Conservation (phyloP, 805 yeast species). For the Komagataella ulmi region DNA sequence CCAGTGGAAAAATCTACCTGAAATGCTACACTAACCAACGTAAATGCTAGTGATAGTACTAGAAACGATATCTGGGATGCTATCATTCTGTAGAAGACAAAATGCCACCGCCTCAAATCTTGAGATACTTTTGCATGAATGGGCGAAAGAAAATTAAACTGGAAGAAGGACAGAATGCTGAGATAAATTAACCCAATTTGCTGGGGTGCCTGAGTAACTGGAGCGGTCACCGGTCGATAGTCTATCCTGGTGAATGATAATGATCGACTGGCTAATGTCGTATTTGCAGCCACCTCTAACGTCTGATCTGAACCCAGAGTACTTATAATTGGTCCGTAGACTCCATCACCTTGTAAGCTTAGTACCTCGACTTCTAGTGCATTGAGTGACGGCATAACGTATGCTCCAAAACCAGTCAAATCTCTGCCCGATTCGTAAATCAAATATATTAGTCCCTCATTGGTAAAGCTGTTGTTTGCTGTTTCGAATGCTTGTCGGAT, state of each 20-base stretch:
- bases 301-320: not conserved
- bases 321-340: not conserved
- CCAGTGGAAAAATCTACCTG: conserved; percentile 44
- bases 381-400: not conserved
- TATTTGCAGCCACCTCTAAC: not conserved
- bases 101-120: conserved; percentile 30
- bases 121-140: conserved; percentile 35
- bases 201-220: conserved; percentile 44
- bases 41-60: conserved; percentile 40
- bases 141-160: conserved; percentile 41
- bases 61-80: conserved; percentile 37
- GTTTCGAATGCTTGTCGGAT: conserved; percentile 8
- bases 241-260: conserved; percentile 25
- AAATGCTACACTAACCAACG: conserved; percentile 50
- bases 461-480: conserved; percentile 7
- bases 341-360: not conserved
- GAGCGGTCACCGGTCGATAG: conserved; percentile 30
- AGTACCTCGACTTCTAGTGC: not conserved
- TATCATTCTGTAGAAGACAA: conserved; percentile 34
- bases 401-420: conserved; percentile 9
- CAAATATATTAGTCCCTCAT: conserved; percentile 20
- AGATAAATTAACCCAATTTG: conserved; percentile 62
- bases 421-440: conserved; percentile 54
- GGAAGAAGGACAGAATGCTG: conserved; percentile 56
- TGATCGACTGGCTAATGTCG: conserved; percentile 5